Evolutionary conservation across 2,329 filamentous ascomycete species (phyloP).

Genomic region (Eutypella sp.): DNA sequence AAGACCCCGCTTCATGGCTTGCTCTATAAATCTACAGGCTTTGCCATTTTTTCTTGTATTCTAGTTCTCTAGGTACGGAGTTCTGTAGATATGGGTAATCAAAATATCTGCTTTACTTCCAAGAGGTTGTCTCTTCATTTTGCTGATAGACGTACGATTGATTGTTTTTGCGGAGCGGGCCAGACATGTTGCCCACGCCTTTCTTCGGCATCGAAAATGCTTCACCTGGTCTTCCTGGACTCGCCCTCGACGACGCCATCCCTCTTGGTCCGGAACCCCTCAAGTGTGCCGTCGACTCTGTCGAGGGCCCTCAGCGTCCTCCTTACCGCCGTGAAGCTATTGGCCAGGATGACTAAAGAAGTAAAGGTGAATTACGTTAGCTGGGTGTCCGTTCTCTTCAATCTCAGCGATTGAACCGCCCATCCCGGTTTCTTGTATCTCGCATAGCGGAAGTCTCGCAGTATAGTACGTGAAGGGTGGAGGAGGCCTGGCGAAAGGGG

Average conservation of each 20-base stretch:
- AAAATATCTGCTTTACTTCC: no score
- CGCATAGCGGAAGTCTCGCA: background rate
- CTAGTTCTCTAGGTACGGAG: no score
- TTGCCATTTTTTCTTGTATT: no score
- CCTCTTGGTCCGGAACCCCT: slow-evolving; percentile 10
- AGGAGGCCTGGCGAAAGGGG: background rate
- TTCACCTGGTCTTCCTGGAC: slow-evolving; percentile 19
- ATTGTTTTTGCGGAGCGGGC: background rate
- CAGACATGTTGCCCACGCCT: background rate
- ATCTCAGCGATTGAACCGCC: background rate
- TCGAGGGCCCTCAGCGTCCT: slow-evolving; percentile 21
- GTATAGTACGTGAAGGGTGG: background rate
- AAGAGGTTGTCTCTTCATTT: no score
- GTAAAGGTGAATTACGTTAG: background rate
- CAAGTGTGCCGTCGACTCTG: slow-evolving; percentile 15
- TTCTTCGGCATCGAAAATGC: background rate
- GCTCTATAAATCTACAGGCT: no score
- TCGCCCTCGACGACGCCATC: slow-evolving; percentile 7
- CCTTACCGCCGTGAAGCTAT: slow-evolving; percentile 21
- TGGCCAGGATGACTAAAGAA: slow-evolving; percentile 20
- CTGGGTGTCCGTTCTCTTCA: background rate
- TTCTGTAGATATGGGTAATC: no score
- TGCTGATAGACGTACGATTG: background rate
- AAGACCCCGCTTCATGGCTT: no score
- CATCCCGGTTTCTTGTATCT: background rate